Conservation (phyloP, 371 early-diverging fungal species). For the Blakeslea trispora region DNA sequence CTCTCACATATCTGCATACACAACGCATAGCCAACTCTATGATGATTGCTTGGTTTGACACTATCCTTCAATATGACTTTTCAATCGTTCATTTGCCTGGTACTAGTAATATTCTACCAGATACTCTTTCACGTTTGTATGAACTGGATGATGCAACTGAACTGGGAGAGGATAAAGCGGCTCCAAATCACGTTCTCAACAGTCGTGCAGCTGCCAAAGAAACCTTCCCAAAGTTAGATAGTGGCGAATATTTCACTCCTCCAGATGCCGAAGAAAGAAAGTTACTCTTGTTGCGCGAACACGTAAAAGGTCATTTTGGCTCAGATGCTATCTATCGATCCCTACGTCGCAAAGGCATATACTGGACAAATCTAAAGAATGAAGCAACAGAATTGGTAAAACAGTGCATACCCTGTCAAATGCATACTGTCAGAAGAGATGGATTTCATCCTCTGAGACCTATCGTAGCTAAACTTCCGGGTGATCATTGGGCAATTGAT, state of each 20-base stretch:
- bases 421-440: not conserved
- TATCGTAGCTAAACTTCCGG: conserved; percentile 20
- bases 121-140: conserved; percentile 11
- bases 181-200: not conserved
- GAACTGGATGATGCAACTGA: not conserved
- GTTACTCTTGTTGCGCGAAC: not conserved
- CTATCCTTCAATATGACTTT: conserved; percentile 20
- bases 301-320: conserved; percentile 7
- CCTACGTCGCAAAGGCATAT: not conserved
- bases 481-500: conserved; percentile 31
- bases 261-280: not conserved
- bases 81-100: conserved; percentile 15
- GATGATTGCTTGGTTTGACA: conserved; percentile 20
- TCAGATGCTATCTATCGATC: conserved; percentile 4
- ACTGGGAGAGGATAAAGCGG: conserved; percentile 8
- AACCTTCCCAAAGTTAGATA: not conserved
- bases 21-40: conserved; percentile 14
- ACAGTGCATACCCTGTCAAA: conserved; percentile 17
- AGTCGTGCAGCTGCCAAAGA: not conserved
- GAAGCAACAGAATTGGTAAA: conserved; percentile 16
- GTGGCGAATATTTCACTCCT: not conserved
- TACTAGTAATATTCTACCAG: conserved; percentile 15
- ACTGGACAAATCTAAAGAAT: conserved; percentile 24
- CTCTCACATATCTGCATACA: conserved; percentile 7
- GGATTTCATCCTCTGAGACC: conserved; percentile 25